Base-by-base conservation (phyloP, 257 asterid genomes). In the Petunia axillaris region DNA sequence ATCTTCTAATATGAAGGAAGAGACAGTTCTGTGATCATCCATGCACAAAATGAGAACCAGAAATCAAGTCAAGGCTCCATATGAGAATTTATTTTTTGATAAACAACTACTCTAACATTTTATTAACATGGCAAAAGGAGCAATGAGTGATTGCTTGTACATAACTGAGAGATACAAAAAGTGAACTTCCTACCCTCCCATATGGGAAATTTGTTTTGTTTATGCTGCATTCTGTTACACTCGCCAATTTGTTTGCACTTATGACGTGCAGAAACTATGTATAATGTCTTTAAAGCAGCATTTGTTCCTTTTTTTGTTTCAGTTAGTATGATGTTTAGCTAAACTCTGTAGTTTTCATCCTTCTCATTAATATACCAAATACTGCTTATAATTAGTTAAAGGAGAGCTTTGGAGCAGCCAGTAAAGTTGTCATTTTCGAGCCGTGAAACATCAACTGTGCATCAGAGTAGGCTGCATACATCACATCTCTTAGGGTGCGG, bases 1-100 rank as follows among this genome's bases (percentile, higher is more conserved):
- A 71, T 57, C 84, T 53, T 87, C 86, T 78, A 76, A 67, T 70
- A 39, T 63, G 67, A 57, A 37, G 50, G 81, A 82, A 68, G 88
- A 81, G 55, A 62, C 67, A 50, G 48, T 66, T 39, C 41, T 39
- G 52, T 14, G 73, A 65, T 64, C 73, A 64, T 64, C 46, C 70
- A 38, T 11, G 39, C 63, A 15, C 63, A 15, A 57, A 14, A 57
- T 57, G 63, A 66, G 66, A 83, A 81, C 64, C 36, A 52, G 57
- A 52, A 52, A 8, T 52, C 57, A 52, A 52, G n/a, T 14, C 25
- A 25, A 25, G 25, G 25, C 25, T 25, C 25, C 25, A 25, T 55
- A 6, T 16, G 65, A 60, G 25, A 8, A 8, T 4, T 35, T 62
- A 10, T 7, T 35, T 62, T 36, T 36, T 14, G 16, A 63, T 36